A percentile compares a stretch with the other conserved stretches of the same genome.
These are phyloP conservation scores for Lantana camara DNA, from an alignment of 257 asterid genomes.

Conservation along the genomic window DNA sequence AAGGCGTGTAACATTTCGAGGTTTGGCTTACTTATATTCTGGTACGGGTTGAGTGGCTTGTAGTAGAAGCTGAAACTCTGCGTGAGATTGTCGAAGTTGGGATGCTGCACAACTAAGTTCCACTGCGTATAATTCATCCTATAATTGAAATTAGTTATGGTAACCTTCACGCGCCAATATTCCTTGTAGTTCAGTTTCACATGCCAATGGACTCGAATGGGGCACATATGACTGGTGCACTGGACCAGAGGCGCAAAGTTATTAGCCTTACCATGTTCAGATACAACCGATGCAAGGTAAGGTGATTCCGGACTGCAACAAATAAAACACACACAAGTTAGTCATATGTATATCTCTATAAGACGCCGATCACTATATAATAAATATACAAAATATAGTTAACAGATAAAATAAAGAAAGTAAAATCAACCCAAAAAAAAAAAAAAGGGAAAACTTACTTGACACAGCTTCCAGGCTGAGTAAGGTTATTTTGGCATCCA, in stretches of 20 bases:
- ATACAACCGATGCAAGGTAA: constrained; percentile 59
- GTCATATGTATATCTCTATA: too few relatives aligned
- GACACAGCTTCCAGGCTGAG: constrained; percentile 75
- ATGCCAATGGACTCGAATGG: constrained; percentile 70
- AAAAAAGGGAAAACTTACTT: constrained; percentile 46
- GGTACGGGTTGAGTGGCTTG: constrained; percentile 62
- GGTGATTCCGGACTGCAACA: constrained; percentile 49
- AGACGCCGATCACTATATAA: too few relatives aligned
- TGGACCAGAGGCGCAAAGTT: constrained; percentile 51
- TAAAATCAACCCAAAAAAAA: background rate
- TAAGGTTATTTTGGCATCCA: constrained; percentile 72
- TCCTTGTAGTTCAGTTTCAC: constrained; percentile 66
- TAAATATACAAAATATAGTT: too few relatives aligned
- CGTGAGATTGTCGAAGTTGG: constrained; percentile 62
- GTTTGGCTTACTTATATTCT: constrained; percentile 47
- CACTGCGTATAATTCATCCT: constrained; percentile 60
- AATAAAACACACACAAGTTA: background rate
- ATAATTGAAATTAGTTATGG: constrained; percentile 60
- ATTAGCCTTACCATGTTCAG: constrained; percentile 37
- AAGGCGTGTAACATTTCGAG: background rate
- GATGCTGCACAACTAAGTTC: constrained; percentile 64
- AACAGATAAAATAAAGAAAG: background rate
- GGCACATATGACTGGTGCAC: constrained; percentile 70
- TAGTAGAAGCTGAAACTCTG: constrained; percentile 68
- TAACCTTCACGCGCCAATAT: constrained; percentile 62